A percentile compares a stretch with the other conserved stretches of the same genome.
phyloP scores from a whole-genome alignment of 1,284 basidiomycete genomes.

The Malassezia vespertilionis region DNA sequence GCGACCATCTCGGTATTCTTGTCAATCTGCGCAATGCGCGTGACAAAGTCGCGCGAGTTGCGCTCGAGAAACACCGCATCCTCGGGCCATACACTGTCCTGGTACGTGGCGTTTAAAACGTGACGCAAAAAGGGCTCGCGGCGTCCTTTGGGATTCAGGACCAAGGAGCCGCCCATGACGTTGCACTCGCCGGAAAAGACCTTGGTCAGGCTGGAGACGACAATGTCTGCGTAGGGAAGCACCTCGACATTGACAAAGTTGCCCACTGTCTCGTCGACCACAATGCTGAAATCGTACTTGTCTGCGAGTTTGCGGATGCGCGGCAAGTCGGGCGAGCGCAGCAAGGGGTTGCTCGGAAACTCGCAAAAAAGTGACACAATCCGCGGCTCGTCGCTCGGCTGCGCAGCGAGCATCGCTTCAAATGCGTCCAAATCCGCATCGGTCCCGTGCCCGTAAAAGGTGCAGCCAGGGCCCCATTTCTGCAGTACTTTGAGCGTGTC shows the following conservation, averaged over 20 bases:
- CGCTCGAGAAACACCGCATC: constrained; percentile 96
- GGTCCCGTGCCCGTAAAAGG: constrained; percentile 75
- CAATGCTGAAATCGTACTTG: constrained; percentile 73
- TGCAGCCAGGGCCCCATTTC: constrained; percentile 91
- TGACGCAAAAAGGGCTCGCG: constrained; percentile 61
- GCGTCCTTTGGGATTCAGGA: constrained; percentile 64
- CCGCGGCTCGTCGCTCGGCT: constrained; percentile 42
- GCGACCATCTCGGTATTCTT: constrained; percentile 71
- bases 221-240: constrained; percentile 74
- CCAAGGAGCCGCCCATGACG: constrained; percentile 73
- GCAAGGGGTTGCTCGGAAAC: constrained; percentile 85
- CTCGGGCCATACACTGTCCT: constrained; percentile 79
- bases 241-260: constrained; percentile 94
- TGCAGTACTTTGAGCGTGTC: constrained; percentile 93
- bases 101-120: constrained; percentile 58
- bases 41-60: constrained; percentile 82
- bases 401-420: constrained; percentile 57
- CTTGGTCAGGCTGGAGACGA: constrained; percentile 88
- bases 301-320: constrained; percentile 72
- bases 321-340: constrained; percentile 71
- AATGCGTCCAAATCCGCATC: constrained; percentile 66
- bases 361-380: constrained; percentile 58
- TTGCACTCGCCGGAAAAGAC: constrained; percentile 90
- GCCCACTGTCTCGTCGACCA: constrained; percentile 91
- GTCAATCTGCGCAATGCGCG: constrained; percentile 68